Conservation (phyloP, 371 early-diverging fungal species). For the Syncephalastrum contaminatum region DNA sequence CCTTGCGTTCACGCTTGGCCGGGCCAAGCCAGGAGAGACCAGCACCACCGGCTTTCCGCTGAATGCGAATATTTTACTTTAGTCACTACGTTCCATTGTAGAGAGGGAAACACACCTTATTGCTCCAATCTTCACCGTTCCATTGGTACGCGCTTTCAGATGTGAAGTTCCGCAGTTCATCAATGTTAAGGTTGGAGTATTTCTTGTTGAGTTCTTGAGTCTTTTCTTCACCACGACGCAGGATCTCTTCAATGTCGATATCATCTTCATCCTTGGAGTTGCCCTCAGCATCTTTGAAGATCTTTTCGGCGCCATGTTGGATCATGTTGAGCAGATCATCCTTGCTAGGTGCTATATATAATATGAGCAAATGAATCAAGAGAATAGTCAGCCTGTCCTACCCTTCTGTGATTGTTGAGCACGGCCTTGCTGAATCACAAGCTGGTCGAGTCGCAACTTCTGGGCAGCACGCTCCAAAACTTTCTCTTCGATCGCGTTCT, state of each 20-base stretch:
- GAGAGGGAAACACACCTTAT: conserved; percentile 23
- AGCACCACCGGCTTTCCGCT: conserved; percentile 44
- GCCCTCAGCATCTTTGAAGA: conserved; percentile 68
- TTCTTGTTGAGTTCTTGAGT: conserved; percentile 85
- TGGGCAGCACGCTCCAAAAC: conserved; percentile 95
- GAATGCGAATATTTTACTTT: not conserved
- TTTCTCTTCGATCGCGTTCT: conserved; percentile 97
- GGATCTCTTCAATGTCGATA: conserved; percentile 85
- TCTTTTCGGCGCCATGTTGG: conserved; percentile 92
- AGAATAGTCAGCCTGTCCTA: conserved; percentile 1
- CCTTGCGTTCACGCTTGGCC: conserved; percentile 84
- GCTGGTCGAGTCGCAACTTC: conserved; percentile 96
- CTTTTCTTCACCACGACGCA: conserved; percentile 88
- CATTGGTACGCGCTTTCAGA: conserved; percentile 85
- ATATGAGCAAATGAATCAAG: conserved; percentile 6
- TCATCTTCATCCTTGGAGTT: conserved; percentile 62
- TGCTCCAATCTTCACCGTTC: conserved; percentile 96
- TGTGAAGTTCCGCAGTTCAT: conserved; percentile 85
- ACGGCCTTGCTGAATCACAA: conserved; percentile 96
- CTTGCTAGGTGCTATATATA: conserved; percentile 51
- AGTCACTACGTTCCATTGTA: not conserved
- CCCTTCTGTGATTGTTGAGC: conserved; percentile 51
- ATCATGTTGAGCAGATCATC: conserved; percentile 95
- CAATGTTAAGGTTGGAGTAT: conserved; percentile 83
- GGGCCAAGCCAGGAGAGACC: conserved; percentile 79